Evolutionary conservation across 2,329 filamentous ascomycete species (phyloP).

Genomic region (Chaetomiaceae sp.): DNA sequence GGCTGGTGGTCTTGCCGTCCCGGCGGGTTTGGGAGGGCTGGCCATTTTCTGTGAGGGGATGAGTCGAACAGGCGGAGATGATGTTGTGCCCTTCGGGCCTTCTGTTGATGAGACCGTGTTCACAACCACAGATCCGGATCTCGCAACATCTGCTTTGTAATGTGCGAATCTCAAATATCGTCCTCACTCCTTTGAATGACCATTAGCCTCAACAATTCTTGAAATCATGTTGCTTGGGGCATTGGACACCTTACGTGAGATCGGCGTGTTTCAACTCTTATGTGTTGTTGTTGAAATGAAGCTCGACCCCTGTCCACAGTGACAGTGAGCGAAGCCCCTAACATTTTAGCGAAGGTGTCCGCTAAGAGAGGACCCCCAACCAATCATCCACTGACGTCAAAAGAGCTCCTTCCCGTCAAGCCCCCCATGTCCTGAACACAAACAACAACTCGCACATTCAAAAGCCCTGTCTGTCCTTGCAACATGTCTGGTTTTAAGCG

Average conservation of each 20-base stretch:
- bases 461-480: not conserved
- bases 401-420: not conserved
- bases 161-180: no score
- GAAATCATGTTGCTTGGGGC: no score
- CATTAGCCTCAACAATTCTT: no score
- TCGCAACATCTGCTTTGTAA: no score
- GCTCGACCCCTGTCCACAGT: not conserved
- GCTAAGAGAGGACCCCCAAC: not conserved
- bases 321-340: not conserved
- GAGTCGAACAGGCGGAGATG: not conserved
- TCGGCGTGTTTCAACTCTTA: not conserved
- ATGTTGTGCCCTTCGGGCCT: not conserved
- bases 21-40: conserved; percentile 1
- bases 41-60: not conserved
- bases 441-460: not conserved
- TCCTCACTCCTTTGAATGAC: no score
- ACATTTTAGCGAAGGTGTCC: not conserved
- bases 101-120: no score
- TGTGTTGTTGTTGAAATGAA: conserved; percentile 2
- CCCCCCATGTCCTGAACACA: not conserved
- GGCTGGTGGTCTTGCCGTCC: not conserved
- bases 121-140: no score
- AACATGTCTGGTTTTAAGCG: conserved; percentile 48
- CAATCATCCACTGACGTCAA: conserved; percentile 13
- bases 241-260: not conserved